These are phyloP conservation scores for Globomyces pollinis-pini DNA, from an alignment of 192 early-diverging fungal species.

Conservation along the genomic window DNA sequence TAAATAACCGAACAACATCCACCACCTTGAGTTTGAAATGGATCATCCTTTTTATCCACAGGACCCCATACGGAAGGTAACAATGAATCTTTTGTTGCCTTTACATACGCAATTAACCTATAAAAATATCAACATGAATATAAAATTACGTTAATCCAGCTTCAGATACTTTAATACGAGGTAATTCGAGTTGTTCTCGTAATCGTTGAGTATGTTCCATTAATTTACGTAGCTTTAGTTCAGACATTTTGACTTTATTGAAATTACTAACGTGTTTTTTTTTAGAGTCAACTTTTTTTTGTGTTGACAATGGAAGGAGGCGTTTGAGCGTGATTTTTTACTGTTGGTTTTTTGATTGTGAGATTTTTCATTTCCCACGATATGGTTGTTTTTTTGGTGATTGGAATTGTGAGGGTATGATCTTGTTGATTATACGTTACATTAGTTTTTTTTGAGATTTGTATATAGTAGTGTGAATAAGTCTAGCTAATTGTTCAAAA, in stretches of 20 bases:
- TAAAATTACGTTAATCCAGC: conserved; percentile 39
- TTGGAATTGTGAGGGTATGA: too few relatives aligned
- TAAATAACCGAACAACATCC: conserved; percentile 14
- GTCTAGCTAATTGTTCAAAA: too few relatives aligned
- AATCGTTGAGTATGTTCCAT: conserved; percentile 66
- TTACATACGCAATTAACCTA: conserved; percentile 21
- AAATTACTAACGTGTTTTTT: neutral
- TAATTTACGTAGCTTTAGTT: conserved; percentile 63
- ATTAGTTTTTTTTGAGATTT: too few relatives aligned
- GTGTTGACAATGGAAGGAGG: too few relatives aligned
- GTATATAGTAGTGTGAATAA: too few relatives aligned
- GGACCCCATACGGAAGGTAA: conserved; percentile 28
- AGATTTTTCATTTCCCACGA: too few relatives aligned
- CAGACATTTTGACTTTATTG: conserved; percentile 24
- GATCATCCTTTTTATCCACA: conserved; percentile 26
- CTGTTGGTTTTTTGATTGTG: too few relatives aligned
- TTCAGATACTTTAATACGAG: conserved; percentile 67
- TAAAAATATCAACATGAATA: too few relatives aligned
- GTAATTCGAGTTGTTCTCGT: conserved; percentile 70
- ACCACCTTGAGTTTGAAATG: conserved; percentile 10
- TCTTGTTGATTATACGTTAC: too few relatives aligned
- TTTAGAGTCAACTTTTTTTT: too few relatives aligned
- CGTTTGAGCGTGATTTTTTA: too few relatives aligned
- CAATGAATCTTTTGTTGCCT: conserved; percentile 15
- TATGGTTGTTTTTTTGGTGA: too few relatives aligned